Evolutionary conservation across 495 filamentous ascomycete species (phyloP).

Genomic region (Hypoxylon rickii): DNA sequence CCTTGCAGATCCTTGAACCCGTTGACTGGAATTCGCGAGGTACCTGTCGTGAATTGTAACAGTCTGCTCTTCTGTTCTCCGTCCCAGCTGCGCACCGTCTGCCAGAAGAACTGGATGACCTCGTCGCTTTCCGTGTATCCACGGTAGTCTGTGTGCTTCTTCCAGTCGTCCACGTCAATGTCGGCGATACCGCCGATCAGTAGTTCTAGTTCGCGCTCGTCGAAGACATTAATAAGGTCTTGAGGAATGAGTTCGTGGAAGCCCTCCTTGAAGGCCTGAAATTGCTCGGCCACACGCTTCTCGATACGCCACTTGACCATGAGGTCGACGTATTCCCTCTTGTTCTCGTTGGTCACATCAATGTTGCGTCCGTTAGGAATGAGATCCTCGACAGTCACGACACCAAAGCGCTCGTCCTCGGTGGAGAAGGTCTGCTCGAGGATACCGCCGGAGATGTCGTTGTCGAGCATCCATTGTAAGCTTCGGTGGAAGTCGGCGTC

Average conservation of each 20-base stretch:
- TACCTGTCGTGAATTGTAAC: conserved; percentile 96
- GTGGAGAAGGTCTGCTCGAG: conserved; percentile 94
- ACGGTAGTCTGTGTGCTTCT: conserved; percentile 99
- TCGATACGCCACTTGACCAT: conserved; percentile 99
- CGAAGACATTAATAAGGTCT: conserved; percentile 97
- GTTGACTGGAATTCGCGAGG: conserved; percentile 97
- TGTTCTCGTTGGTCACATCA: conserved; percentile 95
- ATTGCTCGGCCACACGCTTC: conserved; percentile 96
- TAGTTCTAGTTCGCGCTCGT: conserved; percentile 95
- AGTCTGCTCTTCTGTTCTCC: conserved; percentile 96
- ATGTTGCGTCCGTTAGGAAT: conserved; percentile 90
- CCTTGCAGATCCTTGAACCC: conserved; percentile 99
- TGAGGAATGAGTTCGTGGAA: conserved; percentile 98
- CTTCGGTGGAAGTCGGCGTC: conserved; percentile 96
- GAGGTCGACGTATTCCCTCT: conserved; percentile 91
- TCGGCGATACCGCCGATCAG: conserved; percentile 98
- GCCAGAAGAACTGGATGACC: conserved; percentile 98
- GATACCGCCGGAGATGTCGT: conserved; percentile 87
- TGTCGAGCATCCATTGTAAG: conserved; percentile 95
- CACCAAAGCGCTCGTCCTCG: conserved; percentile 96
- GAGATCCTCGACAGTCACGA: conserved; percentile 87
- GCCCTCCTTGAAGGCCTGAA: conserved; percentile 94
- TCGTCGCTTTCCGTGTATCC: conserved; percentile 98
- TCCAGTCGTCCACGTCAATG: conserved; percentile 99
- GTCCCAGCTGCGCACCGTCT: conserved; percentile 93